A percentile compares a stretch with the other conserved stretches of the same genome.
These are phyloP conservation scores for Kitagawia praeruptora DNA, from an alignment of 129 eudicot species.

Conservation along the genomic window DNA sequence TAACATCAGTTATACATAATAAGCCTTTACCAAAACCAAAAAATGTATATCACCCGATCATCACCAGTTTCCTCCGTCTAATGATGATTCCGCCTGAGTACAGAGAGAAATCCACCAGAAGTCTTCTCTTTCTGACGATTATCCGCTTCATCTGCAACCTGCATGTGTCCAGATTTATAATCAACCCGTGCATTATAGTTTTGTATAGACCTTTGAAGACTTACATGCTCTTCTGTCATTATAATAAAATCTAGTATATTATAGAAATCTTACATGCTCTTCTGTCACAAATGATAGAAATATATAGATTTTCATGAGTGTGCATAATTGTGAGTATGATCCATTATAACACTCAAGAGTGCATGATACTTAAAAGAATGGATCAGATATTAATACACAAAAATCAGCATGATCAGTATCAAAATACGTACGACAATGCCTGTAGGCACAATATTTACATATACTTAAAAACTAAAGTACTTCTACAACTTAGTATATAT, in stretches of 20 bases:
- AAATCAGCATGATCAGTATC: background rate
- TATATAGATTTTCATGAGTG: background rate
- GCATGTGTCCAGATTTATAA: background rate
- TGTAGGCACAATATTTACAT: background rate
- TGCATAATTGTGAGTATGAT: background rate
- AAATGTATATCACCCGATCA: background rate
- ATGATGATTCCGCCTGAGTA: constrained; percentile 43
- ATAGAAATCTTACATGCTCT: too few species aligned
- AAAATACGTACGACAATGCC: background rate
- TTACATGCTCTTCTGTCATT: background rate
- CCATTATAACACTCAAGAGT: background rate
- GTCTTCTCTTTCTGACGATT: constrained; percentile 45
- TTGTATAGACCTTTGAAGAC: background rate
- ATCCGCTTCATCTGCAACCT: constrained; percentile 53
- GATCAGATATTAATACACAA: background rate
- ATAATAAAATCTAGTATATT: too few species aligned
- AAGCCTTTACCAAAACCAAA: background rate
- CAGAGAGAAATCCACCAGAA: constrained; percentile 39
- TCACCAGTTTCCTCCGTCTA: constrained; percentile 5
- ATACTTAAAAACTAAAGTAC: background rate
- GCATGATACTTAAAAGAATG: background rate
- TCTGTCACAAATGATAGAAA: background rate
- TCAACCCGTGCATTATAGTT: background rate
- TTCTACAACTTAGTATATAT: background rate
- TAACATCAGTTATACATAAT: background rate